Evolutionary conservation across 176 grass and related monocot species (phyloP), one percentile per base, ranked within the genome.

Genomic region (Oropetium thomaeum): DNA sequence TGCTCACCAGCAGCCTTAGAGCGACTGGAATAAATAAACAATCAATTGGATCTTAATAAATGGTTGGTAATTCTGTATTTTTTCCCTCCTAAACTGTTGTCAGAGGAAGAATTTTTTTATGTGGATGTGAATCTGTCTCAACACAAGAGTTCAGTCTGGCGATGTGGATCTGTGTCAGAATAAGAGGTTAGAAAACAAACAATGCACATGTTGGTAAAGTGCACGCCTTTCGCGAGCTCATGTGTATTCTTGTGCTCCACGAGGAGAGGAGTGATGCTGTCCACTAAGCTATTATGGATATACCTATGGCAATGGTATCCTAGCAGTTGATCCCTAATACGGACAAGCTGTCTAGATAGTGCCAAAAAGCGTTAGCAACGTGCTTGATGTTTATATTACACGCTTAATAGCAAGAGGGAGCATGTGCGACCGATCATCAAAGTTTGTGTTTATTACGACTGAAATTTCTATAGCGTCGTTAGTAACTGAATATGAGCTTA

Each of bases 231-330:
- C 12, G 19, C 10, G 58, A 51, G 35, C 47, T 32, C 37, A 28
- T 30, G 29, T n/a, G 71, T 64, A 47, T 22, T 64, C 65, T 3
- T 20, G 16, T 31, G 40, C 44, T 49, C 40, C 44, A 48, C 19
- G 63, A 64, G 47, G 52, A 52, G 55, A 57, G 47, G 52, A 35
- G 51, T 58, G 34, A 82, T 42, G 61, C 79, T 35, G 57, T 76
- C 71, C 71, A 71, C 37, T 61, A 75, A 81, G 45, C 47, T 74
- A 28, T n/a, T 22, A 30, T 81, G 77, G 62, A 81, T 81, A 64
- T 69, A 29, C 71, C 58, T 1, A 3, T 15, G 29, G 58, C 58
- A 65, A 32, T 66, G 59, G 73, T 43, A 82, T 67, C 58, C 55
- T 65, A 57, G 10, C 44, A 58, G 65, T 20, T 64, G 58, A 58